Percentiles rank a stretch among this genome's conserved stretches.
Conservation (phyloP, 192 early-diverging fungal species). For the Entomortierella chlamydospora region DNA sequence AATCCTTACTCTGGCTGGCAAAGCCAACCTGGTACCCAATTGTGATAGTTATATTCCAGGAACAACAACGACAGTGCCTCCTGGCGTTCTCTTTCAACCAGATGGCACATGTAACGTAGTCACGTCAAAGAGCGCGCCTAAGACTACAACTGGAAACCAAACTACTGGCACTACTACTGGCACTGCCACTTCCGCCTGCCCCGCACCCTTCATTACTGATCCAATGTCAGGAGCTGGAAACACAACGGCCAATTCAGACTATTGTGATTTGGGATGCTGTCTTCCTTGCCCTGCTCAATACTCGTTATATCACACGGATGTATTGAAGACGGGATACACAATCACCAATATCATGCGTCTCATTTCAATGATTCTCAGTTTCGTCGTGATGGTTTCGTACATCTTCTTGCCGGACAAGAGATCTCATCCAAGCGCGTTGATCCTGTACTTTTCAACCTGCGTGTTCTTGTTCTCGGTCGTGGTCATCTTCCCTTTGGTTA, state of each 20-base stretch:
- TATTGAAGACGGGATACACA: constrained; percentile 51
- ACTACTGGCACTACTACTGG: background rate
- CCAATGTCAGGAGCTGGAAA: constrained; percentile 18
- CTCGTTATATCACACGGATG: constrained; percentile 56
- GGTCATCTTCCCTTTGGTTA: constrained; percentile 58
- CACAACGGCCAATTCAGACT: constrained; percentile 17
- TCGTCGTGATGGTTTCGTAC: constrained; percentile 60
- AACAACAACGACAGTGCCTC: background rate
- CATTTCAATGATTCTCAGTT: constrained; percentile 53
- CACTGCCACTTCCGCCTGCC: no score
- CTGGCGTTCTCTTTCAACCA: constrained; percentile 36
- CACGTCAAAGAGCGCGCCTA: background rate
- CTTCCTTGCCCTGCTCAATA: constrained; percentile 64
- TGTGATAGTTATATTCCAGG: constrained; percentile 16
- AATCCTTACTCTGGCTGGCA: constrained; percentile 7
- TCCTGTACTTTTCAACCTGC: constrained; percentile 56
- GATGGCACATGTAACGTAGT: constrained; percentile 14
- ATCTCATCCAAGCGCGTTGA: constrained; percentile 63
- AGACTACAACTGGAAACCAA: constrained; percentile 1
- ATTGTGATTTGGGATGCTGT: constrained; percentile 61
- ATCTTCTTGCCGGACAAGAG: constrained; percentile 61
- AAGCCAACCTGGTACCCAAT: background rate
- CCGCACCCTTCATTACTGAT: constrained; percentile 45
- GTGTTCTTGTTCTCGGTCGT: constrained; percentile 62
- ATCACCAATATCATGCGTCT: constrained; percentile 60